A percentile compares a stretch with the other conserved stretches of the same genome.
Evolutionary conservation across 2,329 filamentous ascomycete genomes (phyloP).

Genomic region (Aureobasidium sp.): DNA sequence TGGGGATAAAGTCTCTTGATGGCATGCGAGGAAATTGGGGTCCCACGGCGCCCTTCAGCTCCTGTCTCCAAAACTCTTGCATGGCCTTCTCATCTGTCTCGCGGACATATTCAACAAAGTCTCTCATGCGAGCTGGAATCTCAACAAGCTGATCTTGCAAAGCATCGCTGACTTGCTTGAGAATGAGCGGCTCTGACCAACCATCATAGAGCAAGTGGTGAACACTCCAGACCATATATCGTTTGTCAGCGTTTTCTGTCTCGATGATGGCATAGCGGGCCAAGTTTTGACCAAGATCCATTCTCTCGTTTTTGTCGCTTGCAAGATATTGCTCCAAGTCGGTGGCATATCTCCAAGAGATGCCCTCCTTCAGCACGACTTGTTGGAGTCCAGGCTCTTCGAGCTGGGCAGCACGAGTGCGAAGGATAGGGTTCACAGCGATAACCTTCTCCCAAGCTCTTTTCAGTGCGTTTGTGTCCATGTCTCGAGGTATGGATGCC

Average conservation of each 20-base stretch:
- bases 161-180: conserved; percentile 23
- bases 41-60: conserved; percentile 24
- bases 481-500: conserved; percentile 23
- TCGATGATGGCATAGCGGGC: conserved; percentile 32
- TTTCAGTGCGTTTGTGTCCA: conserved; percentile 27
- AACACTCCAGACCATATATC: conserved; percentile 27
- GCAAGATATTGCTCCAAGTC: conserved; percentile 29
- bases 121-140: conserved; percentile 17
- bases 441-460: conserved; percentile 31
- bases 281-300: conserved; percentile 33
- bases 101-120: conserved; percentile 29
- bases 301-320: conserved; percentile 26
- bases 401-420: conserved; percentile 25
- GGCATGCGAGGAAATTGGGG: conserved; percentile 29
- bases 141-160: background rate
- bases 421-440: conserved; percentile 28
- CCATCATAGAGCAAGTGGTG: conserved; percentile 37
- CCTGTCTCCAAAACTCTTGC: conserved; percentile 28
- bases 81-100: conserved; percentile 20
- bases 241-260: background rate
- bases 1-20: conserved; percentile 18
- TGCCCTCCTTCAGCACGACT: conserved; percentile 24
- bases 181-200: conserved; percentile 29
- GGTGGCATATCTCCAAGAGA: conserved; percentile 24
- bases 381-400: conserved; percentile 15